Base-by-base conservation (phyloP, 163 green algal genomes). In the Chlorella variabilis region DNA sequence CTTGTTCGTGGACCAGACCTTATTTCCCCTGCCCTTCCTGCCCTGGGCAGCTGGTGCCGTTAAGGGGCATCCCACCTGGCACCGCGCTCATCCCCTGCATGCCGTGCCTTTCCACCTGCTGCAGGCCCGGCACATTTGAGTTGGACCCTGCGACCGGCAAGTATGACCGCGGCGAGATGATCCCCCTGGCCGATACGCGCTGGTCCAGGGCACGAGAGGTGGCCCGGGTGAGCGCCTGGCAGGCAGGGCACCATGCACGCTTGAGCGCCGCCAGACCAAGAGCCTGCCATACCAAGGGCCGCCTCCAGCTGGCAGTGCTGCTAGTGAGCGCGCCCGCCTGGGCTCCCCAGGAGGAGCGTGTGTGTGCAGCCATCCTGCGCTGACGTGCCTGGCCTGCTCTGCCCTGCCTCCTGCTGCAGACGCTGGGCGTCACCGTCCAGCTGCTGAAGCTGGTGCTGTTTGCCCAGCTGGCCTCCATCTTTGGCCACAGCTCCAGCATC, bases 381-480 rank as follows among this genome's bases (percentile, higher is more conserved):
- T n/a, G 23, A n/a, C 65, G 21, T 45, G 8, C 21, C 17, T 34
- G 8, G 21, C 38, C 21, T 73, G 36, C 7, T 56, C 23, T 39
- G 25, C 42, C 27, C 13, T n/a, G 11, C 25, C 5, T 39, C 15
- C 11, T 54, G 45, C 21, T 56, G 71, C 71, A 80, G 73, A 80
- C 73, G 2, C 73, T 80, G 56, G 73, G 73, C 17, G 56, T 70
- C 21, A 71, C 38, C 25, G 8, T 80, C 13, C 73, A 80, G 73
- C 54, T 80, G 73, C 36, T 56, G n/a, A 80, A 80, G 36, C 41
- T 80, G 54, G 56, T 80, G 33, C 54, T 69, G 6, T 80, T 80
- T 70, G 73, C 73, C 3, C 54, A 80, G 56, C 73, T 80, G 38
- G 73, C 73, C 15, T 36, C 73, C 27, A n/a, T 58, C 49, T 56